Conservation (phyloP, 208 protist species). For the Naegleria gruberi region DNA sequence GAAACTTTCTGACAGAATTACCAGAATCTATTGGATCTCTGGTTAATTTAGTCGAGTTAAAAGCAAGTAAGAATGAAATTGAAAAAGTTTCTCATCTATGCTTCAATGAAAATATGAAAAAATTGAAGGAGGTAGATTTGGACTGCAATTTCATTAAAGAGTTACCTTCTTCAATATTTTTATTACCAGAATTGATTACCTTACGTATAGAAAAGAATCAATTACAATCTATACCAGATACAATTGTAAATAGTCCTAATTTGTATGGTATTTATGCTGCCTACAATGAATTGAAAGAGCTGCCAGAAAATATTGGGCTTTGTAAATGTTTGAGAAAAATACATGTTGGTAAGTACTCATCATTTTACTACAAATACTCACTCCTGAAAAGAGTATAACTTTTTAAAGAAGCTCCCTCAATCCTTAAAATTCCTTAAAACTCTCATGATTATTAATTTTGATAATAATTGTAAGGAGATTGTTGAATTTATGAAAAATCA, state of each 20-base stretch:
- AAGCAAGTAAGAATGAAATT: not conserved
- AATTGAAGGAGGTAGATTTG: not conserved
- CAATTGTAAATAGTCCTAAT: not conserved
- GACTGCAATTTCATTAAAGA: not conserved
- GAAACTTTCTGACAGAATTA: not conserved
- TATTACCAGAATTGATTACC: not conserved
- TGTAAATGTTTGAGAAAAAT: not conserved
- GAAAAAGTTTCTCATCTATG: not conserved
- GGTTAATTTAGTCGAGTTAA: not conserved
- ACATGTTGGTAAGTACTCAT: not conserved
- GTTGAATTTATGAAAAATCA: not conserved
- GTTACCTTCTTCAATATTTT: not conserved
- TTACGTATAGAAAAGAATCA: not conserved
- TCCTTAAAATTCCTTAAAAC: not conserved
- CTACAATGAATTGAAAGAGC: not conserved
- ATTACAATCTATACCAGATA: not conserved
- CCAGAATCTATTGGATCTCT: not conserved
- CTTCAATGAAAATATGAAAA: not conserved
- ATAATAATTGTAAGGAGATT: not conserved
- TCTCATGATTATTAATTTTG: not conserved
- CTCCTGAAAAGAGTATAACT: not conserved
- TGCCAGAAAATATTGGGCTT: not conserved
- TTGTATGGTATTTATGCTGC: not conserved
- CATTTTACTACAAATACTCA: no score
- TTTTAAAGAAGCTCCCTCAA: not conserved